phyloP scores from a whole-genome alignment of 768 basidiomycete genomes.

The Suillus paluster region DNA sequence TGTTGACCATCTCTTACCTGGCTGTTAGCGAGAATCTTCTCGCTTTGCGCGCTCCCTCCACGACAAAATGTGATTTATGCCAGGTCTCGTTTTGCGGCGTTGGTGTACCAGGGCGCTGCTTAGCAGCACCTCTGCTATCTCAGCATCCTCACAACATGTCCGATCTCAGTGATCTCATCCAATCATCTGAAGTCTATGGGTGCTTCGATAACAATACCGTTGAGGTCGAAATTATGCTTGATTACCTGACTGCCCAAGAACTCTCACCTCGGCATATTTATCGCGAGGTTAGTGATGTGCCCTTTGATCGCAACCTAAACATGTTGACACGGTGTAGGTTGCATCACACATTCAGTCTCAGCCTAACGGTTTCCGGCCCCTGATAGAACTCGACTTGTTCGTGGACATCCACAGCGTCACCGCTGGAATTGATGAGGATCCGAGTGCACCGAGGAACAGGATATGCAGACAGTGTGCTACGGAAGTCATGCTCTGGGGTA shows the following conservation, averaged over 20 bases:
- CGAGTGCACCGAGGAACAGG: slow-evolving; percentile 58
- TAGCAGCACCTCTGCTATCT: slow-evolving; percentile 54
- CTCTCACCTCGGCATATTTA: slow-evolving; percentile 76
- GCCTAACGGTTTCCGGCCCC: slow-evolving; percentile 63
- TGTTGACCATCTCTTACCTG: slow-evolving; percentile 4
- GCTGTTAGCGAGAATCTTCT: slow-evolving; percentile 69
- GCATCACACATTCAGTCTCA: slow-evolving; percentile 61
- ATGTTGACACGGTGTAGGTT: slow-evolving; percentile 49
- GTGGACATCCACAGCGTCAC: slow-evolving; percentile 65
- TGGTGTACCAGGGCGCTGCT: slow-evolving; percentile 73
- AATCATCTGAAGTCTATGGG: slow-evolving; percentile 77
- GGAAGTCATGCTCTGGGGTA: slow-evolving; percentile 75
- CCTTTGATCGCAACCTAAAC: not conserved
- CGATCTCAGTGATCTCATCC: slow-evolving; percentile 75
- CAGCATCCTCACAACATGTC: slow-evolving; percentile 74
- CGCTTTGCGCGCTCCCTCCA: slow-evolving; percentile 71
- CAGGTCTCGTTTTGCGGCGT: slow-evolving; percentile 85
- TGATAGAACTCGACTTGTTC: slow-evolving; percentile 75
- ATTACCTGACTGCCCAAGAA: slow-evolving; percentile 68
- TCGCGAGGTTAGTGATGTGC: slow-evolving; percentile 58
- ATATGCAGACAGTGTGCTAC: slow-evolving; percentile 77
- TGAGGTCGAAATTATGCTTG: slow-evolving; percentile 85
- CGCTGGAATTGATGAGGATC: slow-evolving; percentile 58
- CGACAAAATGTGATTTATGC: slow-evolving; percentile 86
- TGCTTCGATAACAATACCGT: slow-evolving; percentile 77